phyloP scores from a whole-genome alignment of 2,329 filamentous ascomycete genomes.

The Ascochyta fabae region DNA sequence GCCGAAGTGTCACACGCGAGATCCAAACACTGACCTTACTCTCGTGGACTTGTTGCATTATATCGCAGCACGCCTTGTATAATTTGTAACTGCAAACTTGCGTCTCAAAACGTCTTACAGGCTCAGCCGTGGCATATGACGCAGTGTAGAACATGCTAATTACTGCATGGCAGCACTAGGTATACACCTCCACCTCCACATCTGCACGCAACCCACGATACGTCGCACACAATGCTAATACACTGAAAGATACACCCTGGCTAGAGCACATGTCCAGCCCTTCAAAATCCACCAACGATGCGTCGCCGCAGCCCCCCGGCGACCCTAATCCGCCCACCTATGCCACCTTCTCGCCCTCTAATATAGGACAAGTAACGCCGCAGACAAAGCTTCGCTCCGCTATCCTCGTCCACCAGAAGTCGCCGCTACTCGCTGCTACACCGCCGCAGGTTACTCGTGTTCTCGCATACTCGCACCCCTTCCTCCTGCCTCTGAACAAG shows the following conservation, averaged over 20 bases:
- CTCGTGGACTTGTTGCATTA: background rate
- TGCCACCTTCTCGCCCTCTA: conserved; percentile 87
- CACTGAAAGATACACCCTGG: conserved; percentile 49
- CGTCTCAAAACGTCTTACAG: conserved; percentile 14
- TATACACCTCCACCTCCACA: conserved; percentile 30
- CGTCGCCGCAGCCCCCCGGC: conserved; percentile 45
- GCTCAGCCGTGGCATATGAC: conserved; percentile 43
- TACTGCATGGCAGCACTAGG: conserved; percentile 53
- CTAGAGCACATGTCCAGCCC: conserved; percentile 51
- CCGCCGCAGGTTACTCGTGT: conserved; percentile 94
- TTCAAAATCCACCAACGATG: conserved; percentile 46
- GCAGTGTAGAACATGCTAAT: conserved; percentile 34
- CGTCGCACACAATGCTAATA: conserved; percentile 38
- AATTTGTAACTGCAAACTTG: background rate
- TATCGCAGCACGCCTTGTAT: background rate
- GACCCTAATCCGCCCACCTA: conserved; percentile 71
- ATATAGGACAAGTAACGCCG: conserved; percentile 71
- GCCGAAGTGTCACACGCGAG: conserved; percentile 16
- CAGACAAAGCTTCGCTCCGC: conserved; percentile 81
- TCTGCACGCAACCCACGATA: conserved; percentile 10
- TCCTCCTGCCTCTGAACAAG: conserved; percentile 86
- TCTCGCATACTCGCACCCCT: conserved; percentile 94
- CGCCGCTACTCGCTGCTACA: conserved; percentile 87
- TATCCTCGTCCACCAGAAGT: conserved; percentile 96
- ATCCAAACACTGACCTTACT: conserved; percentile 1